Conservation (phyloP, 805 yeast species). For the Sugiyamaella marilandica region DNA sequence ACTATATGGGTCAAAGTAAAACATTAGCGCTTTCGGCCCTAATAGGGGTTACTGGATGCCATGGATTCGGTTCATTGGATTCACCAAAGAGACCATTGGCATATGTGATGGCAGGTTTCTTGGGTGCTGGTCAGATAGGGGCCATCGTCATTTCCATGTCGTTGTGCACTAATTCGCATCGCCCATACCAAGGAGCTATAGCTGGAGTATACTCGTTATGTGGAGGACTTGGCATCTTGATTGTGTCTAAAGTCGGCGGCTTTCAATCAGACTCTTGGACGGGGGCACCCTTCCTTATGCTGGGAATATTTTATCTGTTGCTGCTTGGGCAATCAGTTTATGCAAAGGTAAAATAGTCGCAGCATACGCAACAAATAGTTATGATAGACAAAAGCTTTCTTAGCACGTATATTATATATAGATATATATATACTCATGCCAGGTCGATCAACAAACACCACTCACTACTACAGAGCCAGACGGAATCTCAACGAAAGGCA, state of each 20-base stretch:
- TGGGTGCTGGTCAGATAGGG: slow-evolving; percentile 62
- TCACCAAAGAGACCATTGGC: slow-evolving; percentile 37
- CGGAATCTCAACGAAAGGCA: neutral
- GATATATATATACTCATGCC: neutral
- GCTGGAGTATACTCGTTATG: slow-evolving; percentile 64
- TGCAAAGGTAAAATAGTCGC: neutral
- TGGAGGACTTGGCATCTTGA: slow-evolving; percentile 64
- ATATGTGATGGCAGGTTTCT: slow-evolving; percentile 38
- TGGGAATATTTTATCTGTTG: slow-evolving; percentile 40
- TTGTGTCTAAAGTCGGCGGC: slow-evolving; percentile 61
- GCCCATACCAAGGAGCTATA: slow-evolving; percentile 53
- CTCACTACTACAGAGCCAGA: too few species aligned
- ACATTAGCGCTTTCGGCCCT: slow-evolving; percentile 34
- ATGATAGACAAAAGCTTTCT: too few species aligned
- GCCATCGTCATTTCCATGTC: slow-evolving; percentile 61
- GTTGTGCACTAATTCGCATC: slow-evolving; percentile 44
- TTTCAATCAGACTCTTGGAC: slow-evolving; percentile 51
- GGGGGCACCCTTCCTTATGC: slow-evolving; percentile 54
- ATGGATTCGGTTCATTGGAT: slow-evolving; percentile 33
- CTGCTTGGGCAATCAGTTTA: slow-evolving; percentile 8
- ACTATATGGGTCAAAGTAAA: slow-evolving; percentile 29
- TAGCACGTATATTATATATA: too few species aligned
- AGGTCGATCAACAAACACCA: too few species aligned
- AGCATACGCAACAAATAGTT: too few species aligned
- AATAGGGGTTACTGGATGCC: slow-evolving; percentile 43